These are phyloP conservation scores for Beta macrorhiza DNA, from an alignment of 179 eudicot species.

Conservation along the genomic window DNA sequence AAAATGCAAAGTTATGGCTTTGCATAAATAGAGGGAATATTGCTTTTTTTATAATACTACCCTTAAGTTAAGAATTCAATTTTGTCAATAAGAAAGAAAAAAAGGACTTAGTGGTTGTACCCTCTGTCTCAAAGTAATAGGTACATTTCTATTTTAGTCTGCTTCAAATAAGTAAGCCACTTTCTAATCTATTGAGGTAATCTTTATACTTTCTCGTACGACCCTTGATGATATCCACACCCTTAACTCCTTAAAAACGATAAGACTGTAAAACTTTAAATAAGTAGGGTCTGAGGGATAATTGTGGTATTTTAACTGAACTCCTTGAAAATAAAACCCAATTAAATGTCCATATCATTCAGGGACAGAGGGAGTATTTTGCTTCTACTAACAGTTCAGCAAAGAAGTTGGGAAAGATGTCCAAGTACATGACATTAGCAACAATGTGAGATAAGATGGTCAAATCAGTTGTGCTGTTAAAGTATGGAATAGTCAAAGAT, in stretches of 20 bases:
- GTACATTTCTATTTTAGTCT: not conserved
- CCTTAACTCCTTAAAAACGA: not conserved
- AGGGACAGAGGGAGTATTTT: not conserved
- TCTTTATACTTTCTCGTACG: not conserved
- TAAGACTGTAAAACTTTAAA: not conserved
- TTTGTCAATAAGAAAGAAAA: too few relatives aligned
- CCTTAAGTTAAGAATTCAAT: too few relatives aligned
- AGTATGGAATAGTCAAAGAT: not conserved
- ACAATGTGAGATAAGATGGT: not conserved
- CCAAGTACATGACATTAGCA: not conserved
- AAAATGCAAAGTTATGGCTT: too few relatives aligned
- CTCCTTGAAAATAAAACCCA: not conserved
- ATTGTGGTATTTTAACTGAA: not conserved
- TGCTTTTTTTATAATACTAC: too few relatives aligned
- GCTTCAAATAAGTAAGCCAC: not conserved
- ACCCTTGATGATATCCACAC: not conserved
- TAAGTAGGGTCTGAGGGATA: not conserved
- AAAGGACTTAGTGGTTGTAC: not conserved
- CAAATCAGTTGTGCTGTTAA: slow-evolving; percentile 4
- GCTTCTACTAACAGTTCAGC: not conserved
- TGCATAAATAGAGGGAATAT: not conserved
- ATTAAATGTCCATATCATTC: not conserved
- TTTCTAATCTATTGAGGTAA: not conserved
- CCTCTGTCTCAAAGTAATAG: not conserved
- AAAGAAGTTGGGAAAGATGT: not conserved